Conservation (phyloP, 495 filamentous ascomycete species). For the Penicillium bialowiezense region DNA sequence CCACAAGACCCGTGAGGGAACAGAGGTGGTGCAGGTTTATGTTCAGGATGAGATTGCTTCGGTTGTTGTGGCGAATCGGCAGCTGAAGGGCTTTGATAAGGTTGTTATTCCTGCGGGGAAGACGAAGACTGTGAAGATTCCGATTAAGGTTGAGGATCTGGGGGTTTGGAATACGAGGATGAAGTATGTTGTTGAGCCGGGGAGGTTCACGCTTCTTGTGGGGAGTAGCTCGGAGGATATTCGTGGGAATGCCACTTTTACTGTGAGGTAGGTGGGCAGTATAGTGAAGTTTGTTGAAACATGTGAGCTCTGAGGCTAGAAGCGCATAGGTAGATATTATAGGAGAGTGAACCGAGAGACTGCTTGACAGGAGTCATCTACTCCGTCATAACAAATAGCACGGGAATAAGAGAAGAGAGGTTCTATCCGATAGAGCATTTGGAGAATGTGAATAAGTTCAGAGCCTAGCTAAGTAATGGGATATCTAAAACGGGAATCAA, state of each 20-base stretch:
- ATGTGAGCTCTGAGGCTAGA: no score
- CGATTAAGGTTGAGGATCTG: conserved; percentile 48
- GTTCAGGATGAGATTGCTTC: conserved; percentile 57
- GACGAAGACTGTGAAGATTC: conserved; percentile 54
- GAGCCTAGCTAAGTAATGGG: neutral
- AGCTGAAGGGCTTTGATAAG: conserved; percentile 70
- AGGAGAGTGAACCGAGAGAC: no score
- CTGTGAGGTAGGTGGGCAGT: conserved; percentile 26
- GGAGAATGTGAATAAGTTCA: neutral
- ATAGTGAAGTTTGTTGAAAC: no score
- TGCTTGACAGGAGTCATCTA: no score
- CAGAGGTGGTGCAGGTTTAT: conserved; percentile 70
- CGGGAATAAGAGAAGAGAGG: no score
- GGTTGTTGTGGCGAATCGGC: conserved; percentile 62
- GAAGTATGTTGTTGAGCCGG: conserved; percentile 69
- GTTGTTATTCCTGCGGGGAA: conserved; percentile 57
- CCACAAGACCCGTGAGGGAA: conserved; percentile 50
- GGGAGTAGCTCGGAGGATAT: conserved; percentile 57
- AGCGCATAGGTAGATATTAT: no score
- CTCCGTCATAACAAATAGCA: no score
- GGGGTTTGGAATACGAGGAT: conserved; percentile 60
- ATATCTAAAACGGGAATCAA: neutral
- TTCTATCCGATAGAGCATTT: neutral
- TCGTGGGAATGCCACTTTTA: conserved; percentile 52
- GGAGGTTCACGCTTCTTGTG: conserved; percentile 57